A percentile compares a stretch with the other conserved stretches of the same genome.
phyloP scores from a whole-genome alignment of 306 rosid genomes.

The Quercus gilva region DNA sequence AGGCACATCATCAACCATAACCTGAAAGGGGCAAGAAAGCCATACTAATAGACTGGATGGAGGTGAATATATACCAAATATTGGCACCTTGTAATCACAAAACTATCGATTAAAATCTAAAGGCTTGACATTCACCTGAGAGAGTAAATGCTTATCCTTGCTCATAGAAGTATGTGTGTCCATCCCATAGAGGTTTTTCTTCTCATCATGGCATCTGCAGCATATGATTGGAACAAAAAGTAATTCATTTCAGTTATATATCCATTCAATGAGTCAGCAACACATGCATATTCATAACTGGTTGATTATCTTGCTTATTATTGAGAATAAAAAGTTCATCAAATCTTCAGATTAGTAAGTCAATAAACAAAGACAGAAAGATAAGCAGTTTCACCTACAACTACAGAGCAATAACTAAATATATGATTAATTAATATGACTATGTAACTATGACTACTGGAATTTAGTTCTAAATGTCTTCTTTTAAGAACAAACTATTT shows the following conservation, averaged over 20 bases:
- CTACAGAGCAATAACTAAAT: no score
- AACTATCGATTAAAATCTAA: background rate
- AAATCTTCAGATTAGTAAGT: no score
- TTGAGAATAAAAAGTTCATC: no score
- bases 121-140: slow-evolving; percentile 29
- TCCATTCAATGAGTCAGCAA: no score
- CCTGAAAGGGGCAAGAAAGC: slow-evolving; percentile 35
- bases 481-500: no score
- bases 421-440: no score
- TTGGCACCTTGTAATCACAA: background rate
- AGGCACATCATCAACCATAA: slow-evolving; percentile 28
- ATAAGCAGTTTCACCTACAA: no score
- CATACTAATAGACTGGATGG: background rate
- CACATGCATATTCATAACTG: no score
- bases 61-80: background rate
- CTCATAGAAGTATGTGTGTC: slow-evolving; percentile 36
- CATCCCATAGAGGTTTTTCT: slow-evolving; percentile 2
- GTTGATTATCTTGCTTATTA: no score
- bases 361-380: no score
- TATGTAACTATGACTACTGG: no score
- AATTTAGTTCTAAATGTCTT: no score
- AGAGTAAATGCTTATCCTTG: slow-evolving; percentile 42
- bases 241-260: background rate
- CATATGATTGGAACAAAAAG: slow-evolving; percentile 8
- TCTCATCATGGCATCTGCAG: slow-evolving; percentile 23